phyloP scores from a whole-genome alignment of 2,329 filamentous ascomycete genomes.

The Claviceps sp. region DNA sequence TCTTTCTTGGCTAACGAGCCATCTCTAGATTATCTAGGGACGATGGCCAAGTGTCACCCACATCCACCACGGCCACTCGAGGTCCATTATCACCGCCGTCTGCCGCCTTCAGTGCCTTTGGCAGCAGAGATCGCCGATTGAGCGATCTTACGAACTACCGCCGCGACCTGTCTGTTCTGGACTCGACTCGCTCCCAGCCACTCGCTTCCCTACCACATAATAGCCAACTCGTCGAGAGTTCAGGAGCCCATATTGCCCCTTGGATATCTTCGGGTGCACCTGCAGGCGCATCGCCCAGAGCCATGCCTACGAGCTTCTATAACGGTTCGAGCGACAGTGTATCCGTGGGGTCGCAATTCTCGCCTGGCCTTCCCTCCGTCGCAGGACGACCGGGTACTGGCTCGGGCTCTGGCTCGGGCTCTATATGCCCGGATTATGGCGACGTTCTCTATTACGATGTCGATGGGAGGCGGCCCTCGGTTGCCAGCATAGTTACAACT shows the following conservation, averaged over 20 bases:
- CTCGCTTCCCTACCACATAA: slow-evolving; percentile 29
- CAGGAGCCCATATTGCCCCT: slow-evolving; percentile 40
- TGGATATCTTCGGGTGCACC: slow-evolving; percentile 38
- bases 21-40: slow-evolving; percentile 15
- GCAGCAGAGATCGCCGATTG: slow-evolving; percentile 38
- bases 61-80: slow-evolving; percentile 29
- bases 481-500: slow-evolving; percentile 66
- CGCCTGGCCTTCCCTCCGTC: slow-evolving; percentile 49
- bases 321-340: slow-evolving; percentile 64
- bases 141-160: slow-evolving; percentile 57
- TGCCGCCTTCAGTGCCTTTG: slow-evolving; percentile 25
- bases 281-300: slow-evolving; percentile 20
- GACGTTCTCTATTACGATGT: slow-evolving; percentile 42
- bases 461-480: slow-evolving; percentile 72
- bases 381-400: slow-evolving; percentile 15
- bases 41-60: slow-evolving; percentile 37
- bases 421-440: slow-evolving; percentile 39
- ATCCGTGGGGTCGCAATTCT: slow-evolving; percentile 49
- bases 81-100: slow-evolving; percentile 33
- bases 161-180: slow-evolving; percentile 56
- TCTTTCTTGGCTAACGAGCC: slow-evolving; percentile 1
- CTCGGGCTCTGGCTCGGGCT: slow-evolving; percentile 5
- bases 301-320: slow-evolving; percentile 48
- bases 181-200: slow-evolving; percentile 43
- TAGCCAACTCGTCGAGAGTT: slow-evolving; percentile 34